Conservation (phyloP, 2,329 filamentous ascomycete species). For the Phyllosticta paracitricarpa region DNA sequence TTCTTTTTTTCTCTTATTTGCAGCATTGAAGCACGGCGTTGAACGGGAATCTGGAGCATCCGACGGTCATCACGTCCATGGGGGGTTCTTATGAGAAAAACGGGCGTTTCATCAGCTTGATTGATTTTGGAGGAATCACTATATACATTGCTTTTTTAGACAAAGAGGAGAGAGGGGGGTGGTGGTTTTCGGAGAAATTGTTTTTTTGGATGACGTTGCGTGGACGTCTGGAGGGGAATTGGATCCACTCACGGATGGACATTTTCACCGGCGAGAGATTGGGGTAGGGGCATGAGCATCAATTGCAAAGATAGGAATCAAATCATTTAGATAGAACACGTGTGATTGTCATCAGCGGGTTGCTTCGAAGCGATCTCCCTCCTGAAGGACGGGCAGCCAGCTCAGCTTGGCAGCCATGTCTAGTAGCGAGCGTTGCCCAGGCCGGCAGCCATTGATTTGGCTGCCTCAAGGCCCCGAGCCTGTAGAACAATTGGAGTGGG, state of each 20-base stretch:
- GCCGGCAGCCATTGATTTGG: neutral
- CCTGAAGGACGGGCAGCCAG: neutral
- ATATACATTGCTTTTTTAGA: neutral
- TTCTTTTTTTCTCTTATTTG: slow-evolving; percentile 9
- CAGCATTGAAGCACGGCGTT: slow-evolving; percentile 23
- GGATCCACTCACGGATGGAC: neutral
- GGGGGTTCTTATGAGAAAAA: neutral
- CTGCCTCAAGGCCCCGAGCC: neutral
- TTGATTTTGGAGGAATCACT: neutral
- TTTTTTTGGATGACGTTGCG: neutral
- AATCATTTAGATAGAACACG: neutral
- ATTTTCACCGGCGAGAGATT: neutral
- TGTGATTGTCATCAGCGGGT: neutral
- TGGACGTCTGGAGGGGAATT: neutral
- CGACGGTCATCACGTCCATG: neutral
- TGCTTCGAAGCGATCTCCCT: neutral
- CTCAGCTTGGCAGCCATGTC: too few relatives aligned
- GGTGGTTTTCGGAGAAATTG: neutral
- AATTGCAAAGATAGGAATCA: neutral
- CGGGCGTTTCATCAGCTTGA: neutral
- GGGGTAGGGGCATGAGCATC: neutral
- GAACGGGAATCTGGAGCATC: slow-evolving; percentile 5
- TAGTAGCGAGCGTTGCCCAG: too few relatives aligned
- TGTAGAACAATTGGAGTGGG: neutral
- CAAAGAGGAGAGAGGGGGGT: neutral